Evolutionary conservation across 1,284 basidiomycete species (phyloP), one percentile per base, ranked within the genome.

Genomic region (Sporisorium reilianum): DNA sequence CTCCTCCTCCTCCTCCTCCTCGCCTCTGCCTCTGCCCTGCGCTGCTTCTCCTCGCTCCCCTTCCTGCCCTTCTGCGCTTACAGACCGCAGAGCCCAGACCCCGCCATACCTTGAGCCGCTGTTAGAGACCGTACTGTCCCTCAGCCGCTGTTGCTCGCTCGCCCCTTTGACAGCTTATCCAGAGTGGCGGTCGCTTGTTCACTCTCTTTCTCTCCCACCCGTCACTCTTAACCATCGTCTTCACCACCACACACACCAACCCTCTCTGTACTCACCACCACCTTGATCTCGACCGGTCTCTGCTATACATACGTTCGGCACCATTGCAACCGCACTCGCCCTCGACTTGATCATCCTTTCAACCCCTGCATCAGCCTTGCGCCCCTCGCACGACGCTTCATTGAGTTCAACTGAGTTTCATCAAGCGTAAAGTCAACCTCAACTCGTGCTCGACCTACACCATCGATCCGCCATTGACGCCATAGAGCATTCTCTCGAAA

Each of bases 41-140:
- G n/a, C 22, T 23, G 16, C 14, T 28, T 10, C 46, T 30, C 46
- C 46, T 48, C 46, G 28, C 46, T 20, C 46, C 28, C n/a, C 46
- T 16, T 10, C 30, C 9, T 30, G 28, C 46, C 25, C 26, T 23
- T 45, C 14, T 26, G 25, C 42, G n/a, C 46, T 30, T 12, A 30
- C n/a, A 28, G 26, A 48, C n/a, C 9, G 18, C n/a, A 30, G 28
- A 48, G 46, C 46, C 46, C 46, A 48, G 46, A 30, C 46, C 46
- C n/a, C 26, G 20, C 26, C 28, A 30, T n/a, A 46, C 45, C 10
- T 18, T 45, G 23, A 25, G 44, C 25, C 22, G 28, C 46, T 28
- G 20, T 20, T 48, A 20, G 28, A 22, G 28, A 26, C 46, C 26
- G n/a, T 28, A 26, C 46, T 18, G n/a, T 28, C 10, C 16, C 26